phyloP scores from a whole-genome alignment of 2,329 filamentous ascomycete species.

The Acarospora socialis region DNA sequence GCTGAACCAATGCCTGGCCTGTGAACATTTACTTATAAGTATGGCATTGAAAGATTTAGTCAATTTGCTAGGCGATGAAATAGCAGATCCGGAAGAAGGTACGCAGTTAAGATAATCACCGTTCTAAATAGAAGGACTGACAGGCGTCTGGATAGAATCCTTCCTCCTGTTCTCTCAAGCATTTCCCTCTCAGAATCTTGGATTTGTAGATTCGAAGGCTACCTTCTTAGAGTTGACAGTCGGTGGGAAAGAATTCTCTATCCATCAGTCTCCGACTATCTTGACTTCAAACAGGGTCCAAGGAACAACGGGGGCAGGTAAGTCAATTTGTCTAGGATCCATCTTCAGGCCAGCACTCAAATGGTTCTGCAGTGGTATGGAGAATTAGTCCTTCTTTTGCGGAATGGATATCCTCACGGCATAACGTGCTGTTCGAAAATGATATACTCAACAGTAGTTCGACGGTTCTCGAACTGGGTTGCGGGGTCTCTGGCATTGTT shows the following conservation, averaged over 20 bases:
- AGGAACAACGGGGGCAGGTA: slow-evolving; percentile 60
- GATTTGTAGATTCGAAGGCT: slow-evolving; percentile 66
- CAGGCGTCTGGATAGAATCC: slow-evolving; percentile 46
- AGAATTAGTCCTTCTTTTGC: slow-evolving; percentile 75
- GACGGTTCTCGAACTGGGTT: slow-evolving; percentile 67
- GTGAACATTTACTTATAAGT: too few relatives aligned
- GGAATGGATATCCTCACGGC: slow-evolving; percentile 54
- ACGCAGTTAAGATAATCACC: slow-evolving; percentile 11
- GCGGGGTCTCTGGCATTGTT: slow-evolving; percentile 70
- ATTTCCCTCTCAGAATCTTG: slow-evolving; percentile 62
- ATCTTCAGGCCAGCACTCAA: slow-evolving; percentile 9
- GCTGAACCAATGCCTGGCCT: too few relatives aligned
- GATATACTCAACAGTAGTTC: slow-evolving; percentile 41
- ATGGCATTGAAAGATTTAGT: slow-evolving; percentile 23
- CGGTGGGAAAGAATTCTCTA: slow-evolving; percentile 53
- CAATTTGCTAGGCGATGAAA: slow-evolving; percentile 32
- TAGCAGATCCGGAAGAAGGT: slow-evolving; percentile 49
- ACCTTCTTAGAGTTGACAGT: slow-evolving; percentile 52
- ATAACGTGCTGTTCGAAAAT: slow-evolving; percentile 48
- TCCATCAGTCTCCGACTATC: slow-evolving; percentile 72
- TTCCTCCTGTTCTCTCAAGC: slow-evolving; percentile 72
- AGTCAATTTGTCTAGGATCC: slow-evolving; percentile 7
- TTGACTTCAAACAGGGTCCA: slow-evolving; percentile 60
- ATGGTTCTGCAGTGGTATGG: slow-evolving; percentile 56
- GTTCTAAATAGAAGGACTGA: neutral